phyloP scores from a whole-genome alignment of 192 early-diverging fungal genomes.

The Chytriomyces confervae region DNA sequence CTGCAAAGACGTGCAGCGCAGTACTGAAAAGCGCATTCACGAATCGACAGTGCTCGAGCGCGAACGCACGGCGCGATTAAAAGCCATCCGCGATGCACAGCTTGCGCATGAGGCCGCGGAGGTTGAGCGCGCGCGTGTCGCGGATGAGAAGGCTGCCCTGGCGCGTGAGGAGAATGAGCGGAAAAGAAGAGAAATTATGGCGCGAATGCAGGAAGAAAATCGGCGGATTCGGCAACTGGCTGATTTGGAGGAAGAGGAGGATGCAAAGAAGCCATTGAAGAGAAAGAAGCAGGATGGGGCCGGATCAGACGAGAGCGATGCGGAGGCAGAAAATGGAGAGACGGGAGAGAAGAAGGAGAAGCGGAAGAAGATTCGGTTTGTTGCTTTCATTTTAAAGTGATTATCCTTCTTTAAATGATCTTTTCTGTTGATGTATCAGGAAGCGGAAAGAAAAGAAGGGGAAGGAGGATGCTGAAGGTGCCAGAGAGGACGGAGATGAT shows the following conservation, averaged over 20 bases:
- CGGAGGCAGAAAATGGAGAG: constrained; percentile 11
- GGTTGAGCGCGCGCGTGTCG: constrained; percentile 24
- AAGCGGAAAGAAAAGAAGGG: constrained; percentile 30
- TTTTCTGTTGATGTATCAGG: constrained; percentile 15
- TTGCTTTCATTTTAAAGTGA: background rate
- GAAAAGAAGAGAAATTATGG: constrained; percentile 43
- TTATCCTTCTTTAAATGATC: background rate
- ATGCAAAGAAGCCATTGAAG: constrained; percentile 27
- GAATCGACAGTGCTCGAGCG: constrained; percentile 51
- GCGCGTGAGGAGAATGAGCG: constrained; percentile 29
- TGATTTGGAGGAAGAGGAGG: constrained; percentile 33
- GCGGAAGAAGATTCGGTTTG: constrained; percentile 21
- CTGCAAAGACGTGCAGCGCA: constrained; percentile 47
- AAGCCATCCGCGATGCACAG: constrained; percentile 42
- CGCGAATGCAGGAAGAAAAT: constrained; percentile 35
- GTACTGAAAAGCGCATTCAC: constrained; percentile 56
- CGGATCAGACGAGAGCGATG: background rate
- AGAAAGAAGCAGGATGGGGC: constrained; percentile 34
- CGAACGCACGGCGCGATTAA: constrained; percentile 42
- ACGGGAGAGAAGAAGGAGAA: constrained; percentile 9
- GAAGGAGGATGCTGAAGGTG: background rate
- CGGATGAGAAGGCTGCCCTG: constrained; percentile 37
- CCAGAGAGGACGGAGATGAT: background rate
- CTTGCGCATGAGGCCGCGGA: constrained; percentile 33
- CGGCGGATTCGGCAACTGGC: constrained; percentile 10